Evolutionary conservation across 331 rosid genomes (phyloP).

Genomic region (Acacia pycnantha): DNA sequence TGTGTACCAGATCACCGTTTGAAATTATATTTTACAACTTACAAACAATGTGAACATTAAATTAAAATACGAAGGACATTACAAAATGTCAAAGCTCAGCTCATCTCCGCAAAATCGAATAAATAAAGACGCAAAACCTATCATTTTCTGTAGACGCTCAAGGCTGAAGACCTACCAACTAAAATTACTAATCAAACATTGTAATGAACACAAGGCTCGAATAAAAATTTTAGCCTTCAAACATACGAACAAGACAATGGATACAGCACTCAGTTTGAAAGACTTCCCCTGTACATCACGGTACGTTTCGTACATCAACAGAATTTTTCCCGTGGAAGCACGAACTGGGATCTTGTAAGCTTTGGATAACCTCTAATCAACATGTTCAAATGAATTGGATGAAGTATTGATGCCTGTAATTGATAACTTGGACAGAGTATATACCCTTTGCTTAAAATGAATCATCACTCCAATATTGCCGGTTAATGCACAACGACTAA

Average conservation of each 20-base stretch:
- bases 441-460: constrained; percentile 39
- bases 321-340: constrained; percentile 41
- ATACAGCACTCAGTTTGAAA: constrained; percentile 51
- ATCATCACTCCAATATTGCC: constrained; percentile 35
- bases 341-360: constrained; percentile 42
- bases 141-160: not conserved
- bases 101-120: constrained; percentile 58
- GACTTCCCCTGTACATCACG: constrained; percentile 72
- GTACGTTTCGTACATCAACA: constrained; percentile 25
- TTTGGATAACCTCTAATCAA: constrained; percentile 38
- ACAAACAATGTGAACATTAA: constrained; percentile 28
- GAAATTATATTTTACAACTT: constrained; percentile 28
- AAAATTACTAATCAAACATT: constrained; percentile 31
- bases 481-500: constrained; percentile 47
- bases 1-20: constrained; percentile 3
- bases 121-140: constrained; percentile 32
- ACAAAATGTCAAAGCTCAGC: constrained; percentile 16
- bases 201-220: constrained; percentile 35
- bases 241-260: constrained; percentile 50
- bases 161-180: constrained; percentile 39
- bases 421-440: constrained; percentile 42
- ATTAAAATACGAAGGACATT: constrained; percentile 22
- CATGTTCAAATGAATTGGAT: constrained; percentile 54
- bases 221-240: constrained; percentile 41
- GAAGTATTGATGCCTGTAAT: constrained; percentile 26